Evolutionary conservation across 2,329 filamentous ascomycete species (phyloP).

Genomic region (Claviceps africana): DNA sequence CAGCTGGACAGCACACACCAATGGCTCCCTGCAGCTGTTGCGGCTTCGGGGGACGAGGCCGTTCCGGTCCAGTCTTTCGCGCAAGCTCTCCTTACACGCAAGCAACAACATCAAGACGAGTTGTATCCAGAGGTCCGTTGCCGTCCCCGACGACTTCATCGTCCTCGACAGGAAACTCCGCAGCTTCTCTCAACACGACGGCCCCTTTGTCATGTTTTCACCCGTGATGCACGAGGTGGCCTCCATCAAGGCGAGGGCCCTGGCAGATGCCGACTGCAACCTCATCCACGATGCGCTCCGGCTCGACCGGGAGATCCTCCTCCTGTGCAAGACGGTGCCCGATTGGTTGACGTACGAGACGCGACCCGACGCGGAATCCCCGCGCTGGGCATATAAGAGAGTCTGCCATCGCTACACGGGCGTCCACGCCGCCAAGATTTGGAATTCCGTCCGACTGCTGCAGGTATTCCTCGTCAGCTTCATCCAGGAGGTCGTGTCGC

Average conservation of each 20-base stretch:
- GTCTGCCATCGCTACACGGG: conserved; percentile 10
- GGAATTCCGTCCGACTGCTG: not conserved
- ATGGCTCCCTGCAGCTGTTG: conserved; percentile 14
- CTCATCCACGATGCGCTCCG: conserved; percentile 10
- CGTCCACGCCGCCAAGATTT: conserved; percentile 5
- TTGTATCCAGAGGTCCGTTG: conserved; percentile 12
- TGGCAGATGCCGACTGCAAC: not conserved
- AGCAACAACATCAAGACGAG: conserved; percentile 15
- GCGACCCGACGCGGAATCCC: not conserved
- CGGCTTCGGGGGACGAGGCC: conserved; percentile 12
- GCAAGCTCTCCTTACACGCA: conserved; percentile 12
- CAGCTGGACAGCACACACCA: conserved; percentile 14
- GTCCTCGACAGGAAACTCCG: conserved; percentile 6
- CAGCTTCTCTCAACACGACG: conserved; percentile 4
- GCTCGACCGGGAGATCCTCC: conserved; percentile 8
- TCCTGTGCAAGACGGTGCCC: not conserved
- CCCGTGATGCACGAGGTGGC: not conserved
- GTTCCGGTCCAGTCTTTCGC: conserved; percentile 9
- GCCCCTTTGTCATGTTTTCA: not conserved
- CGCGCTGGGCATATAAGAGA: conserved; percentile 8
- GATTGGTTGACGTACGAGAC: conserved; percentile 3
- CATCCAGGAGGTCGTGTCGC: not conserved
- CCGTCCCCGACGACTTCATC: conserved; percentile 11
- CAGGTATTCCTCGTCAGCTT: not conserved
- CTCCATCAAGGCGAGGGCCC: conserved; percentile 8